Percentiles rank a stretch among this genome's conserved stretches.
Conservation (phyloP, 306 rosid species). For the Casuarina equisetifolia region DNA sequence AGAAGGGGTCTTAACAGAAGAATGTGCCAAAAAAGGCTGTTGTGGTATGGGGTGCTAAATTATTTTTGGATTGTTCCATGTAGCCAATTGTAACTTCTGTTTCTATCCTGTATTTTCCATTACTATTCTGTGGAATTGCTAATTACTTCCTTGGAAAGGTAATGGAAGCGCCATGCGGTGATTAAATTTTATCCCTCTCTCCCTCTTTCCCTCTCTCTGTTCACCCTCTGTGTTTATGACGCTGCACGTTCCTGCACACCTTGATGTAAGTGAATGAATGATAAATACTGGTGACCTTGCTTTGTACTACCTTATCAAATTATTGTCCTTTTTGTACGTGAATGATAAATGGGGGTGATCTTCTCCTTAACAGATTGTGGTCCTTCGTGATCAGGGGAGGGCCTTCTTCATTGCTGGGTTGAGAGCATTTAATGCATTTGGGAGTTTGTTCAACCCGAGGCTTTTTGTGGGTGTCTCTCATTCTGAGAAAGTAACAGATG, state of each 20-base stretch:
- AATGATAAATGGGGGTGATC: too few species aligned
- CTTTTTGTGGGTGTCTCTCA: too few species aligned
- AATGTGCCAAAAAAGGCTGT: constrained; percentile 48
- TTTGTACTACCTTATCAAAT: neutral
- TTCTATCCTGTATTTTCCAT: constrained; percentile 19
- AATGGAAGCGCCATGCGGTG: constrained; percentile 43
- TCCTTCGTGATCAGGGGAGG: too few species aligned
- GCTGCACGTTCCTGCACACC: neutral
- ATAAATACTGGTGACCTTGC: neutral
- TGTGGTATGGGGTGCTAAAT: constrained; percentile 28
- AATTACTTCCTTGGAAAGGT: constrained; percentile 31
- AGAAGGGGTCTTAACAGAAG: constrained; percentile 3
- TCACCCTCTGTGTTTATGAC: neutral
- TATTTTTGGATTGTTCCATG: constrained; percentile 9
- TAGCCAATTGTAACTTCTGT: constrained; percentile 24
- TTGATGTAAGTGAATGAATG: neutral
- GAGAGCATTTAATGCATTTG: too few species aligned
- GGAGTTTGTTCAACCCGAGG: too few species aligned
- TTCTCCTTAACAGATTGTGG: too few species aligned
- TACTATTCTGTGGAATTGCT: constrained; percentile 30
- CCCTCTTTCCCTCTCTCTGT: too few species aligned
- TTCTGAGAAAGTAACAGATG: too few species aligned
- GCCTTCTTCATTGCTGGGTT: too few species aligned
- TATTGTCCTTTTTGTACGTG: neutral
- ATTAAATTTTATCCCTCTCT: neutral